phyloP scores from a whole-genome alignment of 441 rosid genomes.

The Monsonia emarginata region DNA sequence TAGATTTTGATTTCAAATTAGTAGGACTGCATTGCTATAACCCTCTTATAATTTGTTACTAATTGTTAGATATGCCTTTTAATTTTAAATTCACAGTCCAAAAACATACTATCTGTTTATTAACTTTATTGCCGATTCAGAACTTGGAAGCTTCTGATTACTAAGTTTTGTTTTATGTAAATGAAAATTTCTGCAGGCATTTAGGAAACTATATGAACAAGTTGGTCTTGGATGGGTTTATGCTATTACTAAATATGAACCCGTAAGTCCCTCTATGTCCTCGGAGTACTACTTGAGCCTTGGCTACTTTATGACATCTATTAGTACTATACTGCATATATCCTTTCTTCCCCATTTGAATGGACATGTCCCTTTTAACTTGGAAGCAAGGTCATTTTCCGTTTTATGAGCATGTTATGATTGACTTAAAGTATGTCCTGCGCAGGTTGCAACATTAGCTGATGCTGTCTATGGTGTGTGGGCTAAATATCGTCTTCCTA shows the following conservation, averaged over 20 bases:
- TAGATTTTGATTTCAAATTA: background rate
- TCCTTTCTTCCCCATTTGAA: background rate
- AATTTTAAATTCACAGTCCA: too few relatives aligned
- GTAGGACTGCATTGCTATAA: background rate
- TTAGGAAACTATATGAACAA: conserved; percentile 63
- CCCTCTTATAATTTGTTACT: background rate
- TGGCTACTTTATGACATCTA: background rate
- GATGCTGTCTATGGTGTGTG: conserved; percentile 62
- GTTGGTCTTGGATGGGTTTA: conserved; percentile 91
- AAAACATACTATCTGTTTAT: too few relatives aligned
- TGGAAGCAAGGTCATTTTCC: background rate
- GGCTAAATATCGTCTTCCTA: conserved; percentile 77
- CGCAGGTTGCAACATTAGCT: conserved; percentile 57
- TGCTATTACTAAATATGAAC: conserved; percentile 71
- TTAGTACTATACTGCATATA: background rate
- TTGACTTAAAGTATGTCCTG: conserved; percentile 6
- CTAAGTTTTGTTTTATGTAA: background rate
- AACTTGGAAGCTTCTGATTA: background rate
- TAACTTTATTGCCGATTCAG: background rate
- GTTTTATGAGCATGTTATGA: background rate
- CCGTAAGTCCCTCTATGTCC: conserved; percentile 31
- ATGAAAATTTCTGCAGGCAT: conserved; percentile 47
- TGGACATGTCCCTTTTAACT: background rate
- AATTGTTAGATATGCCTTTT: too few relatives aligned
- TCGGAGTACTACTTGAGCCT: background rate